Evolutionary conservation across 2,329 filamentous ascomycete genomes (phyloP).

Genomic region (Cladophialophora exuberans): DNA sequence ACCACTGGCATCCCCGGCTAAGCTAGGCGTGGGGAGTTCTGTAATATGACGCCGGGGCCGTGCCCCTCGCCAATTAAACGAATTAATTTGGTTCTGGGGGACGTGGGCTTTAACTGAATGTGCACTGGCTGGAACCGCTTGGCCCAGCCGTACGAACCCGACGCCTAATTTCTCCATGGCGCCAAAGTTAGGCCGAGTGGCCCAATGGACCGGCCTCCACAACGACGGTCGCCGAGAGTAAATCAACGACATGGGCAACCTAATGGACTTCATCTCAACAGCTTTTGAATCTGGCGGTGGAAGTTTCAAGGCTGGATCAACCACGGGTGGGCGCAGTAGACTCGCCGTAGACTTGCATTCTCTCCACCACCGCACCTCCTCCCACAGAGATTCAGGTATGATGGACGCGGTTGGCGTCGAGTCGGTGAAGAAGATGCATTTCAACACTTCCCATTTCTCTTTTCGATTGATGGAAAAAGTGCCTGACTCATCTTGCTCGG

Average conservation of each 20-base stretch:
- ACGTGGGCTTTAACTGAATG: slow-evolving; percentile 3
- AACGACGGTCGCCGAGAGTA: slow-evolving; percentile 7
- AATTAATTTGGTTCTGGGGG: not conserved
- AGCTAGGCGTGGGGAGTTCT: not conserved
- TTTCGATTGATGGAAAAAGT: not conserved
- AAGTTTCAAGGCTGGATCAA: too few relatives aligned
- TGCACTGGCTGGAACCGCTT: slow-evolving; percentile 2
- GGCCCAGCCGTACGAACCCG: not conserved
- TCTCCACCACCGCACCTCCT: not conserved
- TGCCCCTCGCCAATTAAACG: not conserved
- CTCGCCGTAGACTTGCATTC: too few relatives aligned
- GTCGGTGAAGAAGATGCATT: slow-evolving; percentile 12
- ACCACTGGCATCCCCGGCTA: not conserved
- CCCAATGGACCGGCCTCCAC: not conserved
- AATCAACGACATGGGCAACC: slow-evolving; percentile 6
- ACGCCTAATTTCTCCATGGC: slow-evolving; percentile 4
- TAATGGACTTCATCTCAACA: not conserved
- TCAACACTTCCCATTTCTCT: slow-evolving; percentile 13
- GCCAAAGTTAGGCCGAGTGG: slow-evolving; percentile 1
- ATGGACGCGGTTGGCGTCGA: not conserved
- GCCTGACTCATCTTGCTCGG: slow-evolving; percentile 21
- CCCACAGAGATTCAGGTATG: not conserved
- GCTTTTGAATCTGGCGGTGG: too few relatives aligned
- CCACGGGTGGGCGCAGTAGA: too few relatives aligned
- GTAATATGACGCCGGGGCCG: not conserved